These are phyloP conservation scores for Cyberlindnera japonica DNA, from an alignment of 805 yeast species.

Conservation along the genomic window DNA sequence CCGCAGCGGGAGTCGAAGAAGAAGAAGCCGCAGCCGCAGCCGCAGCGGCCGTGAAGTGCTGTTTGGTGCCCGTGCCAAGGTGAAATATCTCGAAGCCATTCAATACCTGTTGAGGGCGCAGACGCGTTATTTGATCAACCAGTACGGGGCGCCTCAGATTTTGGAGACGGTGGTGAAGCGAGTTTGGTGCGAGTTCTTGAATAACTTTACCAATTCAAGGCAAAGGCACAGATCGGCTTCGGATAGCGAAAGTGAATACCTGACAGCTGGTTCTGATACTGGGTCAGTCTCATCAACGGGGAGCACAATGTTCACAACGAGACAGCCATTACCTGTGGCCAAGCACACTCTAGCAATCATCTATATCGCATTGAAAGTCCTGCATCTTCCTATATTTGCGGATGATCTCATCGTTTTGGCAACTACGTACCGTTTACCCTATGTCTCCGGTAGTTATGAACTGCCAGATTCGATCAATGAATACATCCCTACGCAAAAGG, in stretches of 20 bases:
- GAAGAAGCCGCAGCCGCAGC: no score
- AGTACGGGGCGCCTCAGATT: constrained; percentile 29
- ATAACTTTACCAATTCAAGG: no score
- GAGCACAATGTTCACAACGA: not conserved
- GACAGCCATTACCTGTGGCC: not conserved
- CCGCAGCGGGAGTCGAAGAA: constrained; percentile 26
- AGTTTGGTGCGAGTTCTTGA: constrained; percentile 33
- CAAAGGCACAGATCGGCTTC: no score
- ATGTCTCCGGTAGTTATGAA: not conserved
- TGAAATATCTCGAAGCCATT: constrained; percentile 41
- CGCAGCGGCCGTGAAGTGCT: constrained; percentile 22
- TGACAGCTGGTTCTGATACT: constrained; percentile 7
- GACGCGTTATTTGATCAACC: constrained; percentile 35
- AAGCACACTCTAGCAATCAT: not conserved
- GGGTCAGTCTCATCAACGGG: constrained; percentile 4
- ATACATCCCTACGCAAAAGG: no score
- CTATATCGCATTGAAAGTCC: constrained; percentile 5
- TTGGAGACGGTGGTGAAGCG: constrained; percentile 34
- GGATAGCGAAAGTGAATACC: constrained; percentile 4
- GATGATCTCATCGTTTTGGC: not conserved
- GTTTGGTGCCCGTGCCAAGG: constrained; percentile 47
- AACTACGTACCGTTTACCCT: not conserved
- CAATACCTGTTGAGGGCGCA: constrained; percentile 53
- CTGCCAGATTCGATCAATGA: not conserved
- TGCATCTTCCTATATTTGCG: constrained; percentile 4